Evolutionary conservation across 495 filamentous ascomycete species (phyloP).

Genomic region (Xylaria sp.): DNA sequence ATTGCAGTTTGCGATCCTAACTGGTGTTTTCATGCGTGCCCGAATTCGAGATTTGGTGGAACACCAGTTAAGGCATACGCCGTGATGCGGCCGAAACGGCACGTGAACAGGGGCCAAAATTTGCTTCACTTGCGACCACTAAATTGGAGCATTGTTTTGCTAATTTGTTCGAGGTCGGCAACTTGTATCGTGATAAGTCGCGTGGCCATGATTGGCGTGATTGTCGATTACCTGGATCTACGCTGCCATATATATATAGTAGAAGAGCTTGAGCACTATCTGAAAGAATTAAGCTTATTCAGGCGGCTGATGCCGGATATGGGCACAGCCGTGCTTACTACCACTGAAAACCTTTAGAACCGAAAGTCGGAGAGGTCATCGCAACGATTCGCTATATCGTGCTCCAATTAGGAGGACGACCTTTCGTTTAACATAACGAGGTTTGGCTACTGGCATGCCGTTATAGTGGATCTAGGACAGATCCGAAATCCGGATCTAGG

Average conservation of each 20-base stretch:
- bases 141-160: background rate
- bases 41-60: background rate
- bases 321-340: background rate
- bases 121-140: background rate
- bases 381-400: background rate
- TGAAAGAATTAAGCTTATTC: background rate
- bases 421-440: background rate
- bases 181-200: background rate
- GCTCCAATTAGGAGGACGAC: background rate
- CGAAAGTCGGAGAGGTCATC: background rate
- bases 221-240: background rate
- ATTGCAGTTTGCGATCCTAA: background rate
- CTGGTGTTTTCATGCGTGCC: background rate
- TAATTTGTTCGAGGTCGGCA: background rate
- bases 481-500: slow-evolving; percentile 5
- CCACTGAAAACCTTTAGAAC: background rate
- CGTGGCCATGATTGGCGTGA: background rate
- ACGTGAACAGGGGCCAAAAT: background rate
- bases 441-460: background rate
- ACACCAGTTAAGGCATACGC: background rate
- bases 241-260: background rate
- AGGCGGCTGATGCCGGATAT: background rate
- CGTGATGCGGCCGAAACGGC: background rate
- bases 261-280: background rate
- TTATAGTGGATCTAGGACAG: background rate